Base-by-base conservation (phyloP, 208 protist genomes). In the Leishmania mexicana region DNA sequence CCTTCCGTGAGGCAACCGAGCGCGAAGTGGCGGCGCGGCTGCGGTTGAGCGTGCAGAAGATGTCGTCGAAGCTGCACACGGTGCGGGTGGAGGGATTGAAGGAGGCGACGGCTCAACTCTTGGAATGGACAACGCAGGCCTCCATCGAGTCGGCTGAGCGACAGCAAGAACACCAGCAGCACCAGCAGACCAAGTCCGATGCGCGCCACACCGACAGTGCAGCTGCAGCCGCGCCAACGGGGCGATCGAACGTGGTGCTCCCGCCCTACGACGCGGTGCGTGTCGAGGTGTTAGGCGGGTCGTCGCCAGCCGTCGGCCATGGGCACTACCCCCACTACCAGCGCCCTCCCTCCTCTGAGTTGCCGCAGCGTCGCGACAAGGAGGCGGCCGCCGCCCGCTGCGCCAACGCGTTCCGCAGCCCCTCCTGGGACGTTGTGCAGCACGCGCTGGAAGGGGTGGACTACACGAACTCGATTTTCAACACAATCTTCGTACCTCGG, bases 231-330 rank as follows among this genome's bases (percentile, higher is more conserved):
- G 51, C 73, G 3, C 28, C 47, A 13, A 28, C 51, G 17, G 54
- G 54, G 11, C 76, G 45, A 45, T 70, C 70, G 3, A 74, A 54
- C 38, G 17, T 65, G 38, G 45, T 62, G 57, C 75, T 87, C 11
- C 79, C 77, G 11, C 92, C 92, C 21, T 96, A 90, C 70, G 92
- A 96, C 75, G 85, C 89, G 42, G 87, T 96, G 42, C 90, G 89
- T 1, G 83, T 84, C 21, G 87, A 92, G 71, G 83, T 96, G 42
- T 85, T 95, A 65, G 79, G 84, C 38, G 58, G 75, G 70, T 54
- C 79, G 0, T 75, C 83, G 38, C 54, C 78, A 65, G 35, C 78
- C 49, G 53, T 57, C 38, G 77, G 51, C 15, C 64, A 38, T 35
- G 47, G 62, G 38, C 15, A 80, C 76, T 40, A 57, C 64, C 8